A percentile compares a stretch with the other conserved stretches of the same genome.
Conservation (phyloP, 352 stramenopile genomes). For the Globisporangium cederbergense region DNA sequence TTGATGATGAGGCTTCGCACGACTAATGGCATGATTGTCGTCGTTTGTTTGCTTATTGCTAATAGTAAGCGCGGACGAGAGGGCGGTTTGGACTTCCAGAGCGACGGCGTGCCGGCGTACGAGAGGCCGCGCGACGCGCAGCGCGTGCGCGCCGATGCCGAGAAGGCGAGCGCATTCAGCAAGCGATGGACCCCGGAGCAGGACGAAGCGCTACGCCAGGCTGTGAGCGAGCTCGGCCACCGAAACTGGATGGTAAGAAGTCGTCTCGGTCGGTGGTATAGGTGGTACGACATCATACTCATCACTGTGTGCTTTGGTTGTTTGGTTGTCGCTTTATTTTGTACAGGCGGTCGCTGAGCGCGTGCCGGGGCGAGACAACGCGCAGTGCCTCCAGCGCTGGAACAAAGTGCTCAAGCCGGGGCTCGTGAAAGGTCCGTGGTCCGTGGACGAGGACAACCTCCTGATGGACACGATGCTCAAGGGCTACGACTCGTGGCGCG, state of each 20-base stretch:
- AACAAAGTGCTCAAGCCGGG: conserved; percentile 91
- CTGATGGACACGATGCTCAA: conserved; percentile 84
- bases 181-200: conserved; percentile 84
- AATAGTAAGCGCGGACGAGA: conserved; percentile 36
- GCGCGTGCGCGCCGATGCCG: conserved; percentile 39
- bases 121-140: conserved; percentile 48
- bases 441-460: conserved; percentile 86
- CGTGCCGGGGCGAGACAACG: conserved; percentile 63
- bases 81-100: conserved; percentile 6
- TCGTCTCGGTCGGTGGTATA: too few relatives aligned
- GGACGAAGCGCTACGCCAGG: conserved; percentile 79
- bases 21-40: too few relatives aligned
- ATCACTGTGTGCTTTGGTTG: neutral
- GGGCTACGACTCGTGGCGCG: conserved; percentile 73
- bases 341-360: conserved; percentile 57
- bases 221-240: conserved; percentile 73
- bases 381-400: conserved; percentile 85
- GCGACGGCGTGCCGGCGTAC: conserved; percentile 18
- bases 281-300: too few relatives aligned
- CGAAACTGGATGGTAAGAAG: conserved; percentile 85
- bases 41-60: neutral
- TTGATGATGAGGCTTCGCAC: neutral
- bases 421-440: conserved; percentile 92
- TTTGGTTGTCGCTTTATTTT: neutral
- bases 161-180: conserved; percentile 35